phyloP scores from a whole-genome alignment of 2,329 filamentous ascomycete species.

The Penicillium brevicompactum region DNA sequence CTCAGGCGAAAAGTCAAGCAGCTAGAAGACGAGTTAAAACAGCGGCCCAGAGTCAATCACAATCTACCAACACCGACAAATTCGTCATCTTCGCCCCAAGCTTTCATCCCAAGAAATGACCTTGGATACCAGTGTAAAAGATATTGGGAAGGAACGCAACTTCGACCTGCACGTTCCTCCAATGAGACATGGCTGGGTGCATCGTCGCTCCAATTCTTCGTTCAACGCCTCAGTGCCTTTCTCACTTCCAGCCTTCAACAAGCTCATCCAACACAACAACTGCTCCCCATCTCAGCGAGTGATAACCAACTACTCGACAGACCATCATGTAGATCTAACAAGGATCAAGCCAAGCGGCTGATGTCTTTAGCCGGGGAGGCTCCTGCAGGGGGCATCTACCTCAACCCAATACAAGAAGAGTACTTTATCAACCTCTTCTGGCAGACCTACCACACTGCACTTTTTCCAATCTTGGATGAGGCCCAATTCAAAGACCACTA shows the following conservation, averaged over 20 bases:
- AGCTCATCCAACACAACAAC: neutral
- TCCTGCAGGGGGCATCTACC: slow-evolving; percentile 15
- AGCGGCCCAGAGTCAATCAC: neutral
- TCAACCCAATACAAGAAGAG: slow-evolving; percentile 23
- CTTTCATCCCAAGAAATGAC: neutral
- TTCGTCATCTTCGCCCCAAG: neutral
- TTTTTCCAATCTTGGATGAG: slow-evolving; percentile 22
- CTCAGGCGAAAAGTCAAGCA: slow-evolving; percentile 6
- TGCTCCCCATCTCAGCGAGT: slow-evolving; percentile 3
- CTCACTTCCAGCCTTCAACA: neutral
- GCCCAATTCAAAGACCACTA: slow-evolving; percentile 24
- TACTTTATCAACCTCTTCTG: slow-evolving; percentile 23
- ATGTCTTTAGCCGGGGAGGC: neutral
- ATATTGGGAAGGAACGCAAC: slow-evolving; percentile 3
- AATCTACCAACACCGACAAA: neutral
- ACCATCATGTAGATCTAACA: neutral
- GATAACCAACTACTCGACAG: slow-evolving; percentile 4
- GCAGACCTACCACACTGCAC: slow-evolving; percentile 25
- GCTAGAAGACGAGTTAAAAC: slow-evolving; percentile 7
- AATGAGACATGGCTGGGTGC: slow-evolving; percentile 5
- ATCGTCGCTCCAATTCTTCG: slow-evolving; percentile 4
- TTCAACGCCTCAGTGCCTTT: slow-evolving; percentile 1
- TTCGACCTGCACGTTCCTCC: slow-evolving; percentile 3
- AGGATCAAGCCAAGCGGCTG: neutral
- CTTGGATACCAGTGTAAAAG: neutral